Base-by-base conservation (phyloP, 331 rosid species). In the Malus hybrid region DNA sequence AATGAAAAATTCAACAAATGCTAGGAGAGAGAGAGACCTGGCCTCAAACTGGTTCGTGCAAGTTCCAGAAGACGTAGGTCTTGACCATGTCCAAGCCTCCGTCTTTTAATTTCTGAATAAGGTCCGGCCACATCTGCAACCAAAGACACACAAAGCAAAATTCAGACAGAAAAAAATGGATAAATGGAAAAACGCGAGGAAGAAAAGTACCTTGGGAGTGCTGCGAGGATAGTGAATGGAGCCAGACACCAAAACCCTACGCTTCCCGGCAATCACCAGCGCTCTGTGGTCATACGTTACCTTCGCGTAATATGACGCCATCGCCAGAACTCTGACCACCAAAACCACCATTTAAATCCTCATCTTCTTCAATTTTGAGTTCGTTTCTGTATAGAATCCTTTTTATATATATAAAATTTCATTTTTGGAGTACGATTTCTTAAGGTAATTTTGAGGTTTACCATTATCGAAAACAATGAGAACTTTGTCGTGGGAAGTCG, bases 211-310 rank as follows among this genome's bases (percentile, higher is more conserved):
- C 86, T 91, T 84, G 0, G 98, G 97, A 72, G 97, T 88, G 83
- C 97, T 93, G 19, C 98, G 93, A 74, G 98, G 98, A 36, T 93
- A 93, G 83, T 91, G 97, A 86, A 93, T 90, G 39, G 98, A 90
- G 81, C 97, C 98, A 56, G 97, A 91, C 36, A 91, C 74, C 70
- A 93, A 85, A 24, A 91, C 83, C 63, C 89, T 83, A n/a, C 96
- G 91, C 71, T 90, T 86, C 36, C 98, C 98, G 50, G 88, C 91
- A 66, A 93, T 83, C 24, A 24, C 24, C 24, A 24, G 24, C 24
- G 24, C 24, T 24, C 24, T 24, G 24, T 24, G 24, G 24, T 93
- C 98, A 73, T 93, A 93, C 7, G 86, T 86, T 59, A 93, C 97
- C 71, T 86, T 90, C 73, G 85, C 74, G 2, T 86, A 81, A 78